Percentiles rank a stretch among this genome's conserved stretches.
Conservation (phyloP, 495 filamentous ascomycete genomes). For the Aspergillus nanangensis region DNA sequence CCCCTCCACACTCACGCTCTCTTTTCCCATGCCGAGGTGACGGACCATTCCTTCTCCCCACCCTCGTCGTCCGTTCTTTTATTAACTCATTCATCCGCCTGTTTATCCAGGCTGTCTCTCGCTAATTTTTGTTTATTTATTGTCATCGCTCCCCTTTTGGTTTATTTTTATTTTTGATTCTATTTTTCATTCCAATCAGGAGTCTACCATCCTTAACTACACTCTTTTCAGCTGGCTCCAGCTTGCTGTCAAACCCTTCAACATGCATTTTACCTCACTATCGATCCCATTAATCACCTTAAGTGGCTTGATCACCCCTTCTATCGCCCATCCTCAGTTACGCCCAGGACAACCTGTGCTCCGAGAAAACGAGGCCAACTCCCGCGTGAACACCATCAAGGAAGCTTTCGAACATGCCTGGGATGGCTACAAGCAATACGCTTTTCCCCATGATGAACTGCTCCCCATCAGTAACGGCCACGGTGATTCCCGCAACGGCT, state of each 20-base stretch:
- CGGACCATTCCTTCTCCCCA: not conserved
- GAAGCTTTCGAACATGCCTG: constrained; percentile 73
- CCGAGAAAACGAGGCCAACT: constrained; percentile 5
- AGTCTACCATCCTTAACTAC: not conserved
- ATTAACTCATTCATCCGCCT: constrained; percentile 8
- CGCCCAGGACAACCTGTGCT: not conserved
- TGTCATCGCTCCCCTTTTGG: not conserved
- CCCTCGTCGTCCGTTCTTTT: not conserved
- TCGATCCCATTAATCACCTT: constrained; percentile 24
- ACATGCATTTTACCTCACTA: constrained; percentile 28
- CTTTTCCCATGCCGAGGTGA: not conserved
- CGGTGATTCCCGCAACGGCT: constrained; percentile 73
- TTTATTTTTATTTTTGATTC: too few species aligned
- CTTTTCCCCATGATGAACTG: constrained; percentile 75
- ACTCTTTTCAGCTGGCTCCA: constrained; percentile 3
- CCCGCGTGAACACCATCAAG: constrained; percentile 62
- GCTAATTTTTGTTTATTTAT: constrained; percentile 1
- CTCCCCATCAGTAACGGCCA: constrained; percentile 61
- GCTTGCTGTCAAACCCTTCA: constrained; percentile 3
- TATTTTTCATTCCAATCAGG: too few species aligned
- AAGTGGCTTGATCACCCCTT: constrained; percentile 22
- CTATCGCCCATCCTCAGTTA: constrained; percentile 11
- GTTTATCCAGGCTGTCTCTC: constrained; percentile 7
- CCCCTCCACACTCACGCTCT: not conserved
- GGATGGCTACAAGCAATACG: constrained; percentile 76